These are phyloP conservation scores for Echinosophora koreensis DNA, from an alignment of 306 rosid genomes.

Conservation along the genomic window DNA sequence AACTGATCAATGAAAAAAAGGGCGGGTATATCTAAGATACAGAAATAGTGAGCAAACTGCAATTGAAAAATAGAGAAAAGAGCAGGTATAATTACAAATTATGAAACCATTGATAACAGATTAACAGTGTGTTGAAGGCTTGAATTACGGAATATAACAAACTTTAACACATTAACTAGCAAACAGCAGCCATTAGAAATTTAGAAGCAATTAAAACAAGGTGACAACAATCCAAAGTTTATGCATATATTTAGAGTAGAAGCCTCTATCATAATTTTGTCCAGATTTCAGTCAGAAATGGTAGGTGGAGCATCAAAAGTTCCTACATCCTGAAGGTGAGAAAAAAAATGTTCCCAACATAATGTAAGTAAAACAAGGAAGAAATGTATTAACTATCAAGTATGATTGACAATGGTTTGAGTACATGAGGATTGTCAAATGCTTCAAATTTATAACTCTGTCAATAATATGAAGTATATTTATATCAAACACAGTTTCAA, in stretches of 20 bases:
- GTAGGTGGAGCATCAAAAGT: neutral
- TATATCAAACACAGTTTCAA: neutral
- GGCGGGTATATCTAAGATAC: neutral
- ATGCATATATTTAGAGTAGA: neutral
- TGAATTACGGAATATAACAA: constrained; percentile 3
- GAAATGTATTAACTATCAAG: no score
- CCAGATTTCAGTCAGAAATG: neutral
- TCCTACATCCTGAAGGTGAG: neutral
- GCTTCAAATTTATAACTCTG: neutral
- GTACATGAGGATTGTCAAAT: neutral
- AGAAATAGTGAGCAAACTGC: neutral
- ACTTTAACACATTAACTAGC: neutral
- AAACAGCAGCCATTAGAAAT: neutral
- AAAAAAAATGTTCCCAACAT: neutral
- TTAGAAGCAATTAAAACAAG: neutral
- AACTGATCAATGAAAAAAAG: neutral
- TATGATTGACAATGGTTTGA: neutral
- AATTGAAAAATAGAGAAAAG: neutral
- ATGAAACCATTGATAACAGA: neutral
- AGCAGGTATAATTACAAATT: neutral
- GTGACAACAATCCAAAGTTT: neutral
- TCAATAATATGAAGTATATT: neutral
- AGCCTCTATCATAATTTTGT: neutral
- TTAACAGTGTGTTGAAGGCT: neutral
- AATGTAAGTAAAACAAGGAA: no score